A percentile compares a stretch with the other conserved stretches of the same genome.
phyloP scores from a whole-genome alignment of 345 rosid genomes.

The Cochlearia excelsa region DNA sequence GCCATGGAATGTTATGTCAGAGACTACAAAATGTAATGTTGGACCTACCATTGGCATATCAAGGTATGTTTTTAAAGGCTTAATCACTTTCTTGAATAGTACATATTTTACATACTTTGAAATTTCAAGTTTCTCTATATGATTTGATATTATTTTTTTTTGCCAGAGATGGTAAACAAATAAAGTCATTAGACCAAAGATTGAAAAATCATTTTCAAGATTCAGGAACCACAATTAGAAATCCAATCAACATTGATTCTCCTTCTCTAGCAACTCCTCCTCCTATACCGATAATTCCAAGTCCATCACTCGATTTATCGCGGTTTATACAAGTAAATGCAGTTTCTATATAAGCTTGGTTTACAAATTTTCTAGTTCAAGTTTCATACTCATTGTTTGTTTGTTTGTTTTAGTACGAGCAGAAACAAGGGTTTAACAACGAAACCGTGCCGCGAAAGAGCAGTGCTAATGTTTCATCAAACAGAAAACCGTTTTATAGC shows the following conservation, averaged over 20 bases:
- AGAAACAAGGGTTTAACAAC: slow-evolving; percentile 39
- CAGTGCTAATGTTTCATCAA: neutral
- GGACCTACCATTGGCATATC: slow-evolving; percentile 32
- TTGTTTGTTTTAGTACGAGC: slow-evolving; percentile 5
- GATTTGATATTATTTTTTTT: neutral
- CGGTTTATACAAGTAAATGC: slow-evolving; percentile 22
- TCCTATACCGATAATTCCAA: slow-evolving; percentile 10
- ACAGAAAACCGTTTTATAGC: slow-evolving; percentile 42
- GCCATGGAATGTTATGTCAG: slow-evolving; percentile 38
- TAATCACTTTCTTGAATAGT: slow-evolving; percentile 15
- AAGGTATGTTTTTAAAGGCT: slow-evolving; percentile 35
- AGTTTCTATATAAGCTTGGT: slow-evolving; percentile 6
- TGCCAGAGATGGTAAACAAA: slow-evolving; percentile 38
- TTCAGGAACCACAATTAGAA: slow-evolving; percentile 31
- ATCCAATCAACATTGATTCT: slow-evolving; percentile 39
- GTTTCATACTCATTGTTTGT: neutral
- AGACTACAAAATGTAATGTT: slow-evolving; percentile 28
- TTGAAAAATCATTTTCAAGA: slow-evolving; percentile 27
- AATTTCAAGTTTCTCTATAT: neutral
- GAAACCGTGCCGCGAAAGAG: slow-evolving; percentile 17
- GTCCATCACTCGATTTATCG: slow-evolving; percentile 32
- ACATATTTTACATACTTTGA: neutral
- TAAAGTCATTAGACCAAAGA: slow-evolving; percentile 30
- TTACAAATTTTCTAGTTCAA: neutral
- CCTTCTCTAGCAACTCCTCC: slow-evolving; percentile 28